Conservation (phyloP, 306 rosid species). For the Rosa rugosa region DNA sequence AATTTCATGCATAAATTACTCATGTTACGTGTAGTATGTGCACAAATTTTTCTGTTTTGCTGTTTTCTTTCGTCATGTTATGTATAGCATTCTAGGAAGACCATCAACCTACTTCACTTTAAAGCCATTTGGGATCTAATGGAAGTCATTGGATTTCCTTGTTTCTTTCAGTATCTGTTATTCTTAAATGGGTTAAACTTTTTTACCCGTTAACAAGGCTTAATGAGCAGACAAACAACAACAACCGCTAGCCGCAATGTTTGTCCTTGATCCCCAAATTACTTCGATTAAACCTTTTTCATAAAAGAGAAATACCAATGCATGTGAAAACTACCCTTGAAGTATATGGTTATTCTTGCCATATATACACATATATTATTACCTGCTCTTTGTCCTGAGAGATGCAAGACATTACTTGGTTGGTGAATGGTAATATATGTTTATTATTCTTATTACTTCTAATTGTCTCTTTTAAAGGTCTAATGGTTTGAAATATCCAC, state of each 20-base stretch:
- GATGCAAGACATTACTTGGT: neutral
- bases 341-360: neutral
- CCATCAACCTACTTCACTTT: neutral
- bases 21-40: neutral
- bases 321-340: neutral
- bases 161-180: neutral
- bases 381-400: neutral
- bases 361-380: neutral
- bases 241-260: neutral
- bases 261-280: neutral
- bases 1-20: neutral
- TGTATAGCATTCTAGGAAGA: neutral
- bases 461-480: conserved; percentile 48
- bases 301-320: neutral
- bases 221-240: neutral
- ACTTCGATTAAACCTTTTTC: neutral
- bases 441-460: conserved; percentile 1
- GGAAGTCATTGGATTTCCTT: too few species aligned
- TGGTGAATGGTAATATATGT: neutral
- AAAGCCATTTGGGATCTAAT: neutral
- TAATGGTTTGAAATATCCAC: conserved; percentile 74
- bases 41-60: neutral
- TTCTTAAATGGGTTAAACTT: neutral
- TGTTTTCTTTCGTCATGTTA: neutral
- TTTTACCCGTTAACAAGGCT: neutral